Evolutionary conservation across 2,329 filamentous ascomycete species (phyloP).

Genomic region (Pseudodiploospora longispora): DNA sequence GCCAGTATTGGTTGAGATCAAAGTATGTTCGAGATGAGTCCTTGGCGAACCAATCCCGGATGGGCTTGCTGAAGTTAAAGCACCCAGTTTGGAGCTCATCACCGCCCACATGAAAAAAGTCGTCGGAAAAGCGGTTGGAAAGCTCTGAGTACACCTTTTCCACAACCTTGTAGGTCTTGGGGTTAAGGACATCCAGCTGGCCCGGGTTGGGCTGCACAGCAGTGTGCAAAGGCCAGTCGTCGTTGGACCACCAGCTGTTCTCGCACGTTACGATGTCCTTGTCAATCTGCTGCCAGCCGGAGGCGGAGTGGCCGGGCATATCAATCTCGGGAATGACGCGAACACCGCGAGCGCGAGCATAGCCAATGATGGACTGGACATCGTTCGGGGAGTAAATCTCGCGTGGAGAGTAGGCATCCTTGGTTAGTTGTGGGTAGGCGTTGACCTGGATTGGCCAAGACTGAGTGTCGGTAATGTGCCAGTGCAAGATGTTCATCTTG

Average conservation of each 20-base stretch:
- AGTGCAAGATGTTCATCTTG: conserved; percentile 50
- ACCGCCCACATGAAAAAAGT: conserved; percentile 48
- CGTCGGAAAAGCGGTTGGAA: conserved; percentile 39
- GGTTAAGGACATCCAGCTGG: conserved; percentile 47
- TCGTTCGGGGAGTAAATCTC: conserved; percentile 37
- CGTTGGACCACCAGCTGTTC: conserved; percentile 54
- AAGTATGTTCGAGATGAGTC: conserved; percentile 35
- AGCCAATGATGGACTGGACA: conserved; percentile 36
- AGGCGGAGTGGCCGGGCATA: conserved; percentile 47
- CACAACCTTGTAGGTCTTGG: conserved; percentile 47
- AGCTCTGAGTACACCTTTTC: conserved; percentile 46
- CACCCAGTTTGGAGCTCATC: conserved; percentile 46
- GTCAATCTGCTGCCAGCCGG: conserved; percentile 47
- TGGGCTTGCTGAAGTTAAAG: conserved; percentile 47
- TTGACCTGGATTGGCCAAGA: conserved; percentile 46
- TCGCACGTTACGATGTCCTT: conserved; percentile 44
- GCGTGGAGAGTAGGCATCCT: conserved; percentile 43
- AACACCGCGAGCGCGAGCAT: conserved; percentile 44
- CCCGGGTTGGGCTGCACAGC: conserved; percentile 47
- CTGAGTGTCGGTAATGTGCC: conserved; percentile 48
- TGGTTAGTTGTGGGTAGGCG: conserved; percentile 42
- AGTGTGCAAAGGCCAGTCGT: conserved; percentile 43
- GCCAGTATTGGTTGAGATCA: conserved; percentile 46
- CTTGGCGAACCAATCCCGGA: conserved; percentile 40
- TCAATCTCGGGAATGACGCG: conserved; percentile 49